Evolutionary conservation across 208 protist genomes (phyloP).

Genomic region (Novymonas esmeraldas): DNA sequence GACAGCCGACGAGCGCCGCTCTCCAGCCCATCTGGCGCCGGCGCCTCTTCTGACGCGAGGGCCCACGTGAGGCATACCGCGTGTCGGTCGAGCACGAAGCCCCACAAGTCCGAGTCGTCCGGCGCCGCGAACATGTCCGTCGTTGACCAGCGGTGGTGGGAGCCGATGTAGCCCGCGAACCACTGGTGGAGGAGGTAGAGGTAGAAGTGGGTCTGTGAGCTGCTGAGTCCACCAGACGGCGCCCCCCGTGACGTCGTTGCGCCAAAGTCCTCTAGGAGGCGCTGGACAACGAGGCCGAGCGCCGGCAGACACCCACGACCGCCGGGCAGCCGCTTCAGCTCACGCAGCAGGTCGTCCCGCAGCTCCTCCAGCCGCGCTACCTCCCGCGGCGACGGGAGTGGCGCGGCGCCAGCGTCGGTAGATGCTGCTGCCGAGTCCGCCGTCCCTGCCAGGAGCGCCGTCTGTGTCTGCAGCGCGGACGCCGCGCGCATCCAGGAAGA

Average conservation of each 20-base stretch:
- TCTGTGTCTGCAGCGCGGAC: slow-evolving; percentile 8
- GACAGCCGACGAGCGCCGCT: too few species aligned
- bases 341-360: slow-evolving; percentile 13
- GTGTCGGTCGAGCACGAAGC: slow-evolving; percentile 76
- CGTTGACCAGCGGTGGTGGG: slow-evolving; percentile 47
- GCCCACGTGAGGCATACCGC: slow-evolving; percentile 57
- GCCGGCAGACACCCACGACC: slow-evolving; percentile 15
- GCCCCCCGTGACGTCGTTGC: slow-evolving; percentile 21
- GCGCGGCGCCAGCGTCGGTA: too few species aligned
- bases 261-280: slow-evolving; percentile 14
- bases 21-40: background rate
- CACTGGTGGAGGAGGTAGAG: slow-evolving; percentile 66
- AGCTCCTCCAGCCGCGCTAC: slow-evolving; percentile 17
- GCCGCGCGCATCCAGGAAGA: slow-evolving; percentile 29
- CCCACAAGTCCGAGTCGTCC: slow-evolving; percentile 65
- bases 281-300: slow-evolving; percentile 17
- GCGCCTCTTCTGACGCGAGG: slow-evolving; percentile 13
- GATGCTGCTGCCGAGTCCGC: background rate
- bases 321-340: slow-evolving; percentile 9
- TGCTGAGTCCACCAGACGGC: slow-evolving; percentile 38
- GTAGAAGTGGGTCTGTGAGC: slow-evolving; percentile 53
- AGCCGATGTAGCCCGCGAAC: slow-evolving; percentile 49
- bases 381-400: background rate
- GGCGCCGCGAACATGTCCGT: slow-evolving; percentile 28
- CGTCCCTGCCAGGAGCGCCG: background rate